Evolutionary conservation across 1,139 yeast genomes (phyloP), one percentile per base, ranked within the genome.

Genomic region (Saccharomyces hybrid): DNA sequence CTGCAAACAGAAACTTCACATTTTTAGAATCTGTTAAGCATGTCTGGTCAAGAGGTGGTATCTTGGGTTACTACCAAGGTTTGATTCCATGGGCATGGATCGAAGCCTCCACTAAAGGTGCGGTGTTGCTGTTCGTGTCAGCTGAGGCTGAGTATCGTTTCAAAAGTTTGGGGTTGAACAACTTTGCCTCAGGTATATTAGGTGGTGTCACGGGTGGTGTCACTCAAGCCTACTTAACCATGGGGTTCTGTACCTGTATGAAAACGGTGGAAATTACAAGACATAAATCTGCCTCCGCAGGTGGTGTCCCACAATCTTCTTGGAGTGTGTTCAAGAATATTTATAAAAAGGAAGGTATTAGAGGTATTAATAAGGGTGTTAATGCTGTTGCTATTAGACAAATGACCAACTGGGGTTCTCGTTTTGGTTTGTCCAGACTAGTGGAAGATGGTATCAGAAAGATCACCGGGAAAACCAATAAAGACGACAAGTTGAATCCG

Each of bases 61-160:
- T 86, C 26, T 71, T 81, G 30, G 99, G 97, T 0, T 93, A 91
- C 74, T 93, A 91, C 75, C 99, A 93, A 71, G 99, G 99, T 27
- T 78, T 93, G 70, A 91, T 93, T 61, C 99, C 99, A 47, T 93
- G 99, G 99, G 99, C 98, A 2, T 91, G 98, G 97, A 87, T 93
- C 63, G 99, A 93, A 73, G 99, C 97, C n/a, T 87, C 96, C 25
- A 93, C 99, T 49, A 93, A 93, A 72, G 99, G 99, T 70, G 98
- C 98, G 3, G 97, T 91, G n/a, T 78, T 93, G 57, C 78, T 93
- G 64, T 95, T 93, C 65, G 97, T 91, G 27, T 85, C 96, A 52
- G 84, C 96, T 38, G 99, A 93, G 70, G 86, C 90, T 52, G 99
- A 93, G 73, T 89, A 88, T 71, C 81, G 79, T 55, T 82, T 84